Percentiles rank a stretch among this genome's conserved stretches.
Conservation (phyloP, 2,329 filamentous ascomycete species). For the Fusarium cyanostomum region DNA sequence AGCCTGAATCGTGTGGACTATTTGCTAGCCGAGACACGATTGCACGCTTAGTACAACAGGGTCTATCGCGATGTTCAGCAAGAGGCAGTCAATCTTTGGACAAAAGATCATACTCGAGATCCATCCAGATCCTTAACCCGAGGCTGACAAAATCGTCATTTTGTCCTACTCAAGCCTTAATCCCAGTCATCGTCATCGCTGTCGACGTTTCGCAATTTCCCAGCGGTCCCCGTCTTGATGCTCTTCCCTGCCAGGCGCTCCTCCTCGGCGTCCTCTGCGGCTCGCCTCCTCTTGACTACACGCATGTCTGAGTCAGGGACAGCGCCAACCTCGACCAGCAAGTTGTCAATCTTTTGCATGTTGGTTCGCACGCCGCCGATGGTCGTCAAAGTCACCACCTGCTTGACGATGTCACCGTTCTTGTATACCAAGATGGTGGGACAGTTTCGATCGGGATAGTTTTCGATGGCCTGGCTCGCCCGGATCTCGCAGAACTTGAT, state of each 20-base stretch:
- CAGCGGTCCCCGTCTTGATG: conserved; percentile 61
- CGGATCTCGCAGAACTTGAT: conserved; percentile 98
- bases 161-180: conserved; percentile 47
- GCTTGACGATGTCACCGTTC: conserved; percentile 90
- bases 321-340: conserved; percentile 85
- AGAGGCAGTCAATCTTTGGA: not conserved
- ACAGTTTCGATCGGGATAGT: conserved; percentile 93
- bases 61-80: not conserved
- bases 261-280: conserved; percentile 69
- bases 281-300: conserved; percentile 69
- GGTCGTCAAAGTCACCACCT: conserved; percentile 88
- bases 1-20: not conserved
- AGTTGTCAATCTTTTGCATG: conserved; percentile 78
- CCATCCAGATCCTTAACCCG: not conserved
- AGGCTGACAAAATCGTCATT: not conserved
- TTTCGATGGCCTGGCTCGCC: conserved; percentile 92
- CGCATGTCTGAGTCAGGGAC: conserved; percentile 82
- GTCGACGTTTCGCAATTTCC: conserved; percentile 54
- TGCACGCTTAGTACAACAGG: not conserved
- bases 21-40: not conserved
- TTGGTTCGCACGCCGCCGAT: conserved; percentile 77
- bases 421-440: conserved; percentile 93
- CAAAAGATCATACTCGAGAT: not conserved
- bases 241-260: conserved; percentile 61
- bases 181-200: conserved; percentile 73